These are phyloP conservation scores for Alternaria incomplexa DNA, from an alignment of 2,329 filamentous ascomycete genomes.

Conservation along the genomic window DNA sequence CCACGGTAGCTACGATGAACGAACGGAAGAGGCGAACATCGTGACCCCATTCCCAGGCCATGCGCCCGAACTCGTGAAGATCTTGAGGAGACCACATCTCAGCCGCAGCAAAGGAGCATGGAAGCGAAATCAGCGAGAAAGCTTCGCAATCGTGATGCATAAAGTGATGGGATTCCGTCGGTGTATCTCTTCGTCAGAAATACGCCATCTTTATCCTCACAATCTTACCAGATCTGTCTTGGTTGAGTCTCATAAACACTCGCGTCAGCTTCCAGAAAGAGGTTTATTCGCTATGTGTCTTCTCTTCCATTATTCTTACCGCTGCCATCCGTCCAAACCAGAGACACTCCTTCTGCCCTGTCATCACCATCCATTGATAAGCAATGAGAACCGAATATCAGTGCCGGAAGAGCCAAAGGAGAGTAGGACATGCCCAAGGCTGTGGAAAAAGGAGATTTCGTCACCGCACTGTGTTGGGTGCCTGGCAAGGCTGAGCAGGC, in stretches of 20 bases:
- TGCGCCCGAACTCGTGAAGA: neutral
- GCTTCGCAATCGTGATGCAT: neutral
- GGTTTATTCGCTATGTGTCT: conserved; percentile 18
- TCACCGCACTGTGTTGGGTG: conserved; percentile 26
- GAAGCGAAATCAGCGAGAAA: neutral
- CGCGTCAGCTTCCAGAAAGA: neutral
- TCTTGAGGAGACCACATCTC: neutral
- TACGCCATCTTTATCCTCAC: neutral
- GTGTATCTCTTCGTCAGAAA: neutral
- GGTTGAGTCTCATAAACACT: neutral
- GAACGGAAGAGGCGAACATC: neutral
- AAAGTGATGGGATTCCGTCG: neutral
- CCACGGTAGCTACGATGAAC: neutral
- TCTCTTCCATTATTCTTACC: conserved; percentile 22
- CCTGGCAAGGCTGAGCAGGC: neutral
- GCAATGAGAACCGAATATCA: neutral
- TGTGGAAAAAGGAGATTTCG: conserved; percentile 25
- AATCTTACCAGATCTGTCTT: neutral
- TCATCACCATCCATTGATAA: conserved; percentile 1
- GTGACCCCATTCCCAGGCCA: neutral
- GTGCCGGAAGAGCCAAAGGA: conserved; percentile 9
- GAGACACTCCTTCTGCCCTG: conserved; percentile 27
- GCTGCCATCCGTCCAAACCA: conserved; percentile 17
- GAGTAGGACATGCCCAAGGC: conserved; percentile 13
- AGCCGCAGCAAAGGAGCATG: neutral